phyloP scores from a whole-genome alignment of 140 eudicot species.

The Senecio squalidus region DNA sequence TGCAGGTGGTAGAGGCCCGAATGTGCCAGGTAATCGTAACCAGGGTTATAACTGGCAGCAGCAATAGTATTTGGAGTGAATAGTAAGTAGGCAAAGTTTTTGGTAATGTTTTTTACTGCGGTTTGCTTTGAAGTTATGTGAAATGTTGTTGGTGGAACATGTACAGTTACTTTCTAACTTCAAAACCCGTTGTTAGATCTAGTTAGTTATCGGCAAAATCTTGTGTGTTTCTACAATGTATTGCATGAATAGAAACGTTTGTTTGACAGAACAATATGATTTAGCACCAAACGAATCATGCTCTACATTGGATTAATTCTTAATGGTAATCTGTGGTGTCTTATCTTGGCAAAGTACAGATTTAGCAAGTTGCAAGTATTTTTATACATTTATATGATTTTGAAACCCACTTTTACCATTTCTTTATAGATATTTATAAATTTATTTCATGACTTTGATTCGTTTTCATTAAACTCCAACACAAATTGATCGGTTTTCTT shows the following conservation, averaged over 20 bases:
- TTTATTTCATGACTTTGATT: no score
- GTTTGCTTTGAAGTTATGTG: constrained; percentile 15
- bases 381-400: no score
- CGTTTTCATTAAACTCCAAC: no score
- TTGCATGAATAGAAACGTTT: neutral
- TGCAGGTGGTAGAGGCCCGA: constrained; percentile 71
- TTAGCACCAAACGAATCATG: neutral
- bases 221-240: neutral
- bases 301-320: neutral
- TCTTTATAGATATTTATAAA: no score
- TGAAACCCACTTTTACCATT: no score
- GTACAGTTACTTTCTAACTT: constrained; percentile 14
- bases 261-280: neutral
- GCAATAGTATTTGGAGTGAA: constrained; percentile 21
- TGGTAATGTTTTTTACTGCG: constrained; percentile 4
- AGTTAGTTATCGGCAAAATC: neutral
- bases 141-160: constrained; percentile 12
- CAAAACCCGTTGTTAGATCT: neutral
- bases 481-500: no score
- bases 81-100: constrained; percentile 11
- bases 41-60: constrained; percentile 82
- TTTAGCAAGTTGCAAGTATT: no score
- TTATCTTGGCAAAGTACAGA: neutral
- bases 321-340: neutral
- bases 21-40: constrained; percentile 57